A percentile compares a stretch with the other conserved stretches of the same genome.
These are phyloP conservation scores for Farysia itapuensis DNA, from an alignment of 1,284 basidiomycete genomes.

Conservation along the genomic window DNA sequence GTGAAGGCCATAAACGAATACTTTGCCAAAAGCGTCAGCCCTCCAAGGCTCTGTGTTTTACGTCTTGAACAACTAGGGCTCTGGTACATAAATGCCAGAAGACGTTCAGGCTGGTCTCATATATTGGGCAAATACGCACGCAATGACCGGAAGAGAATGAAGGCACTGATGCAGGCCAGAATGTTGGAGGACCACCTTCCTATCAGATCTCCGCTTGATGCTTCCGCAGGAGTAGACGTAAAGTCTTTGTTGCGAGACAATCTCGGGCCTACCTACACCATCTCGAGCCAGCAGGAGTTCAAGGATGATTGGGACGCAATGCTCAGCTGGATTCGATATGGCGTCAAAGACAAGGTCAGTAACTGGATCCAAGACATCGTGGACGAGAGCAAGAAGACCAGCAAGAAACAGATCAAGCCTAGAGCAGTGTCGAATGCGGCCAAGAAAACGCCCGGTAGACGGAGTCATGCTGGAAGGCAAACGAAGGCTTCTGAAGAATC, in stretches of 20 bases:
- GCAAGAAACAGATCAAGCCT: conserved; percentile 4
- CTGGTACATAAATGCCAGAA: conserved; percentile 58
- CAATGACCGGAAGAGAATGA: conserved; percentile 24
- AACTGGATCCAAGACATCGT: conserved; percentile 41
- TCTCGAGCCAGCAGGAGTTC: conserved; percentile 10
- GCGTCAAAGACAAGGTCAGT: conserved; percentile 43
- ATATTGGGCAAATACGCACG: conserved; percentile 40
- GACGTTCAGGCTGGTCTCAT: conserved; percentile 52
- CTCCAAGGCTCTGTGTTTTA: no score
- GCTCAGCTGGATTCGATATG: conserved; percentile 37
- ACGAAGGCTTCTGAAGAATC: no score
- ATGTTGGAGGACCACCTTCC: conserved; percentile 5
- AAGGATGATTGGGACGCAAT: conserved; percentile 36
- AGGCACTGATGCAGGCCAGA: conserved; percentile 15
- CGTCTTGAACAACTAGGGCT: conserved; percentile 35
- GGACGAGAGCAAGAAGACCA: conserved; percentile 16
- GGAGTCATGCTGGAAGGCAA: no score
- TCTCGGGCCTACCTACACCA: conserved; percentile 7
- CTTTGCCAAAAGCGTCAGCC: no score
- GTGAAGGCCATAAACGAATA: conserved; percentile 30
- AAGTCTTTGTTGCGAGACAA: conserved; percentile 14
- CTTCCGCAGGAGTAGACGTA: neutral
- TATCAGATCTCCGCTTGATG: neutral
- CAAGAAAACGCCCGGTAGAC: no score
- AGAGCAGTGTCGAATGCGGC: conserved; percentile 14